Conservation (phyloP, 2,329 filamentous ascomycete genomes). For the Alternaria arbusti region DNA sequence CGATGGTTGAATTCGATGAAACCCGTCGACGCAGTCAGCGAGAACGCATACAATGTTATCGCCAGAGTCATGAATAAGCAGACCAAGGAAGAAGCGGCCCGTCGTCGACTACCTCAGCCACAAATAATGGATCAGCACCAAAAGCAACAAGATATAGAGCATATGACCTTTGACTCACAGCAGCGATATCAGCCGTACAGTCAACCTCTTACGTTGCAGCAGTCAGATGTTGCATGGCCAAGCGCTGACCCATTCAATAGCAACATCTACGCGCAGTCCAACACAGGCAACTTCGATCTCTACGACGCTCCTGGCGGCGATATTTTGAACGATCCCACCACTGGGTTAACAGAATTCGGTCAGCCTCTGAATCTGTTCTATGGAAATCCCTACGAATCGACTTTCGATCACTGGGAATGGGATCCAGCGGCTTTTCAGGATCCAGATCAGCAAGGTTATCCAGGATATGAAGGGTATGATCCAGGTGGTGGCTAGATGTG, state of each 20-base stretch:
- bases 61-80: slow-evolving; percentile 16
- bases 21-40: slow-evolving; percentile 31
- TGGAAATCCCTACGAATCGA: slow-evolving; percentile 17
- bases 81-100: not conserved
- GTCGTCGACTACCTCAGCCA: not conserved
- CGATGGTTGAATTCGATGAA: slow-evolving; percentile 42
- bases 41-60: slow-evolving; percentile 33
- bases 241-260: not conserved
- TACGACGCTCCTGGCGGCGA: not conserved
- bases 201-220: not conserved
- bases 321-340: not conserved
- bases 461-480: not conserved
- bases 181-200: not conserved
- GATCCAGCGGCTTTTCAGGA: not conserved
- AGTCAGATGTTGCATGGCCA: not conserved
- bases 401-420: slow-evolving; percentile 18
- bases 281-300: not conserved
- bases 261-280: not conserved
- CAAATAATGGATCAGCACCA: not conserved
- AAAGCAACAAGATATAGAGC: not conserved
- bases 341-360: not conserved
- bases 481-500: not conserved
- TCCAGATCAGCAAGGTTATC: not conserved
- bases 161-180: not conserved
- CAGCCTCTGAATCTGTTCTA: slow-evolving; percentile 13